Conservation (phyloP, 345 rosid genomes). For the Draba incana region DNA sequence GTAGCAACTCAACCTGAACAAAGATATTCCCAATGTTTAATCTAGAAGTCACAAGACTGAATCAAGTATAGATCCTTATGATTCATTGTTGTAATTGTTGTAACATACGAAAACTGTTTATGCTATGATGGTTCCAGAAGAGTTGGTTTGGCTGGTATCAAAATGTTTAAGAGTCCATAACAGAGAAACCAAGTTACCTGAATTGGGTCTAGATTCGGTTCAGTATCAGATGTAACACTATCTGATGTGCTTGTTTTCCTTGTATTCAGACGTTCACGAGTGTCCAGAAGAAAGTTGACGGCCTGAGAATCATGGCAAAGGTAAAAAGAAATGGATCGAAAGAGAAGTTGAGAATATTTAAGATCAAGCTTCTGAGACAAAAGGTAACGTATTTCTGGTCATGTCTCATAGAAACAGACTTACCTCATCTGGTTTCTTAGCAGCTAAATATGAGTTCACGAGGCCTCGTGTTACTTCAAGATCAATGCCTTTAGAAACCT, state of each 20-base stretch:
- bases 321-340: slow-evolving; percentile 5
- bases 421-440: slow-evolving; percentile 93
- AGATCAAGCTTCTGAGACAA: not conserved
- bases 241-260: slow-evolving; percentile 48
- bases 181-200: slow-evolving; percentile 58
- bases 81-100: slow-evolving; percentile 13
- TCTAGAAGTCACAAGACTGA: not conserved
- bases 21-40: slow-evolving; percentile 8
- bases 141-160: slow-evolving; percentile 14
- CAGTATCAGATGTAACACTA: slow-evolving; percentile 40
- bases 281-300: slow-evolving; percentile 66
- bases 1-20: slow-evolving; percentile 76
- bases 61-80: not conserved
- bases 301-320: slow-evolving; percentile 57
- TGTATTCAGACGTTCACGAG: slow-evolving; percentile 57
- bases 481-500: slow-evolving; percentile 66
- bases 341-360: slow-evolving; percentile 12
- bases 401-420: slow-evolving; percentile 26
- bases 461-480: slow-evolving; percentile 86
- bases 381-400: not conserved
- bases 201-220: slow-evolving; percentile 57
- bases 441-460: slow-evolving; percentile 82
- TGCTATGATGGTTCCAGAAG: not conserved
- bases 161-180: slow-evolving; percentile 5
- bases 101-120: not conserved